phyloP scores from a whole-genome alignment of 2,329 filamentous ascomycete genomes.

The Pyrenophora teres region DNA sequence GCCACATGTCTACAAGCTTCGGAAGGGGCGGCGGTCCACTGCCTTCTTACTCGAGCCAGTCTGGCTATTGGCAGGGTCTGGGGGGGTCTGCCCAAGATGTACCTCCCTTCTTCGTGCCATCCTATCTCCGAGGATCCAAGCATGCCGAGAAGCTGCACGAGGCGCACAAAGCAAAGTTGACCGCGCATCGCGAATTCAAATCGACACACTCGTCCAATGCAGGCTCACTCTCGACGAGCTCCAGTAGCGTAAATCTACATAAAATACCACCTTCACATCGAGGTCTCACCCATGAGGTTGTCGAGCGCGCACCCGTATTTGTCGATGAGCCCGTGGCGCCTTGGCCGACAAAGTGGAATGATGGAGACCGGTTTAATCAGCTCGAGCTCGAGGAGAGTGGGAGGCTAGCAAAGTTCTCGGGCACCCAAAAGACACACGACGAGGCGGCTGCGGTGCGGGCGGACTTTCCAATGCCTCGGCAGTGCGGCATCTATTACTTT shows the following conservation, averaged over 20 bases:
- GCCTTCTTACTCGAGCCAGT: slow-evolving; percentile 56
- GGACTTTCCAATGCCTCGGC: slow-evolving; percentile 82
- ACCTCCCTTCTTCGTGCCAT: slow-evolving; percentile 75
- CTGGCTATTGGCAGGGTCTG: slow-evolving; percentile 43
- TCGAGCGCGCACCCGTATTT: slow-evolving; percentile 71
- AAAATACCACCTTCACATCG: slow-evolving; percentile 70
- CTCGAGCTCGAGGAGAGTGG: slow-evolving; percentile 78
- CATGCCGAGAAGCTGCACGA: slow-evolving; percentile 79
- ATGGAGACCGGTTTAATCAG: slow-evolving; percentile 71
- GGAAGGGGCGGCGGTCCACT: slow-evolving; percentile 47
- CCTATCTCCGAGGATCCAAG: slow-evolving; percentile 77
- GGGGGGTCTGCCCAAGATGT: slow-evolving; percentile 33
- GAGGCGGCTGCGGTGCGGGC: slow-evolving; percentile 84
- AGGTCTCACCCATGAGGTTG: slow-evolving; percentile 80
- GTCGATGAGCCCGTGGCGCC: slow-evolving; percentile 66
- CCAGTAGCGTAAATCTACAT: slow-evolving; percentile 62
- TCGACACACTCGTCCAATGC: slow-evolving; percentile 53
- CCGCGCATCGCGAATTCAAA: slow-evolving; percentile 52
- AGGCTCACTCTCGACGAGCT: slow-evolving; percentile 59
- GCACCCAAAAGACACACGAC: slow-evolving; percentile 62
- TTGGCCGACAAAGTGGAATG: slow-evolving; percentile 85
- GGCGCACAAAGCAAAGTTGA: slow-evolving; percentile 65
- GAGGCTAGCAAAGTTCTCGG: slow-evolving; percentile 68
- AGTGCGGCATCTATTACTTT: slow-evolving; percentile 94
- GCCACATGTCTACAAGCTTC: slow-evolving; percentile 53